These are phyloP conservation scores for Sergeia podlipaevii DNA, from an alignment of 208 protist genomes.

Conservation along the genomic window DNA sequence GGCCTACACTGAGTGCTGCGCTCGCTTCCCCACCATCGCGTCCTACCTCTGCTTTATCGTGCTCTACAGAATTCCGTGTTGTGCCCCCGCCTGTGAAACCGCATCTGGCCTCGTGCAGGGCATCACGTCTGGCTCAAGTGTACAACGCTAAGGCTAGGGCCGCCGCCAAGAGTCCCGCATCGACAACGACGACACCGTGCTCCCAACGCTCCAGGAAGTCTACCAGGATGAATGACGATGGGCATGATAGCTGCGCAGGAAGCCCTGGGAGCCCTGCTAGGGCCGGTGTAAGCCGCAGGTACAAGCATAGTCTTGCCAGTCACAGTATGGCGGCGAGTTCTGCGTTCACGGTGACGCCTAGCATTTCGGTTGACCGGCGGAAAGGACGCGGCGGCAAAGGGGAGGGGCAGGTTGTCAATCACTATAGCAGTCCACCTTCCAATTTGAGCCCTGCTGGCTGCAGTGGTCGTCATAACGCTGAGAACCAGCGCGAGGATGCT, in stretches of 20 bases:
- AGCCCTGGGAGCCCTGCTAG: neutral
- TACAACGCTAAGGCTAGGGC: neutral
- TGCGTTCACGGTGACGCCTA: neutral
- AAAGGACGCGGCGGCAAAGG: neutral
- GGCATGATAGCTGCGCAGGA: neutral
- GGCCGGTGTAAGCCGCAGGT: neutral
- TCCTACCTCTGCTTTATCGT: neutral
- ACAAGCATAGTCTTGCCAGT: neutral
- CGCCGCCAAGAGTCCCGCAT: neutral
- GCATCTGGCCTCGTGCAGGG: neutral
- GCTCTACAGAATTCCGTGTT: neutral
- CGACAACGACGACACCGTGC: neutral
- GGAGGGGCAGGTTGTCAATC: neutral
- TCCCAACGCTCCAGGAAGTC: neutral
- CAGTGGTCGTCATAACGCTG: too few relatives aligned
- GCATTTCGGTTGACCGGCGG: neutral
- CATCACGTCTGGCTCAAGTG: too few relatives aligned
- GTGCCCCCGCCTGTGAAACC: neutral
- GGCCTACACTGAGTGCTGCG: neutral
- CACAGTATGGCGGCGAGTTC: neutral
- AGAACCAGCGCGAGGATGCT: too few relatives aligned
- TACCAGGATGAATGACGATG: neutral
- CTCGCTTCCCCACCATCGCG: neutral
- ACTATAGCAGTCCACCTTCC: neutral
- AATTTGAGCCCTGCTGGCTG: neutral